phyloP scores from a whole-genome alignment of 148 eudicot species.

The Diospyros lotus region DNA sequence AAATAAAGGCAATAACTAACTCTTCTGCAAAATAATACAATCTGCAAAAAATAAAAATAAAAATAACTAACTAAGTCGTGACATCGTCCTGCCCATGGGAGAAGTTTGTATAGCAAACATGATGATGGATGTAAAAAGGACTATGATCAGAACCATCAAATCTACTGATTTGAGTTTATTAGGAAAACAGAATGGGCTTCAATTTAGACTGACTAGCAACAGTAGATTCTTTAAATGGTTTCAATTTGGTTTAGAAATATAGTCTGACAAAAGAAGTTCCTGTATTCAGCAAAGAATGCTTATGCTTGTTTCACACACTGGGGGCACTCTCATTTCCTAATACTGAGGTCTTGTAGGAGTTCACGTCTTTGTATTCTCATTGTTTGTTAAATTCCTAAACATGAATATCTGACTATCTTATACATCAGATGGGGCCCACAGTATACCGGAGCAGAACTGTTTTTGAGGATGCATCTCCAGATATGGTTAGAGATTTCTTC shows the following conservation, averaged over 20 bases:
- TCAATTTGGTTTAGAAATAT: background rate
- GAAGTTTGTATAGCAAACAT: background rate
- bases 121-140: background rate
- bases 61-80: too few species aligned
- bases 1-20: too few species aligned
- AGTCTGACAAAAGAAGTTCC: background rate
- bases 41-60: too few species aligned
- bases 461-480: slow-evolving; percentile 85
- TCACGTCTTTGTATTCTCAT: background rate
- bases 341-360: background rate
- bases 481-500: slow-evolving; percentile 91
- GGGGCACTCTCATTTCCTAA: background rate
- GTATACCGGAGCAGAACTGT: slow-evolving; percentile 82
- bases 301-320: background rate
- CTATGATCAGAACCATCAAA: background rate
- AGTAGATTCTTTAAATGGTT: background rate
- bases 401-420: slow-evolving; percentile 3
- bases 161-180: background rate
- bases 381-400: slow-evolving; percentile 1
- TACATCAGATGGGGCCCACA: slow-evolving; percentile 59
- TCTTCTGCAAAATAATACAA: too few species aligned
- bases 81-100: too few species aligned
- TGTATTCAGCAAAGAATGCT: background rate
- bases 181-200: background rate
- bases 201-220: background rate